Evolutionary conservation across 208 protist species (phyloP).

Genomic region (Crithidia mellificae): DNA sequence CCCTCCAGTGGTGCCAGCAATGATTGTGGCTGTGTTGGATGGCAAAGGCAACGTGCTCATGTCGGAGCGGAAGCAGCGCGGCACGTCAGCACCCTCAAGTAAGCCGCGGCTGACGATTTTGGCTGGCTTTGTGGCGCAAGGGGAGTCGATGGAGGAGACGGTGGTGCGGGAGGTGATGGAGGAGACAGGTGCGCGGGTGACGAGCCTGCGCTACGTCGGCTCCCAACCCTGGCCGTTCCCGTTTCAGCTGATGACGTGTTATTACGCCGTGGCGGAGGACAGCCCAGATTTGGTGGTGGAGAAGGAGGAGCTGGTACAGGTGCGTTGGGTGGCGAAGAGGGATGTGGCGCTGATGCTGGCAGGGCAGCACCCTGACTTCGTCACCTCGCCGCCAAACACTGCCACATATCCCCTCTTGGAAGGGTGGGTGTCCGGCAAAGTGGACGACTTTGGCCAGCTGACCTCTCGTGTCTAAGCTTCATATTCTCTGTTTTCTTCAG

Average conservation of each 20-base stretch:
- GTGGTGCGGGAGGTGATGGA: constrained; percentile 59
- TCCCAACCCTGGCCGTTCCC: constrained; percentile 60
- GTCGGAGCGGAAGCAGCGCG: constrained; percentile 28
- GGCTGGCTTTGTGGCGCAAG: constrained; percentile 47
- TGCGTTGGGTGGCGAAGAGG: constrained; percentile 51
- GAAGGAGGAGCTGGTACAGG: constrained; percentile 38
- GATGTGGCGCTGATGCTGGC: constrained; percentile 40
- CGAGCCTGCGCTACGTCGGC: constrained; percentile 48
- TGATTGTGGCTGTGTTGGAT: constrained; percentile 61
- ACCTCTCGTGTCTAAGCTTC: background rate
- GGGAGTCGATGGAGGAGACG: constrained; percentile 59
- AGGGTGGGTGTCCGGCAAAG: constrained; percentile 37
- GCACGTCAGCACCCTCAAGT: background rate
- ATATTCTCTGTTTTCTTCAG: background rate
- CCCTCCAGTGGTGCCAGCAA: constrained; percentile 40
- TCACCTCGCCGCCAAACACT: constrained; percentile 27
- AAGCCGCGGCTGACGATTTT: constrained; percentile 34
- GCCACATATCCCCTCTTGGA: constrained; percentile 36
- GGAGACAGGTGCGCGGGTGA: constrained; percentile 49
- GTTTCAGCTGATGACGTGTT: constrained; percentile 52
- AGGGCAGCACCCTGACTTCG: constrained; percentile 36
- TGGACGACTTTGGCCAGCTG: constrained; percentile 27
- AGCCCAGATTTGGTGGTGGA: constrained; percentile 28
- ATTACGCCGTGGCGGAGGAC: constrained; percentile 55
- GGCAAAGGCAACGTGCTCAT: constrained; percentile 51